Percentiles rank a stretch among this genome's conserved stretches.
phyloP scores from a whole-genome alignment of 2,329 filamentous ascomycete genomes.

The Nothopassalora personata region DNA sequence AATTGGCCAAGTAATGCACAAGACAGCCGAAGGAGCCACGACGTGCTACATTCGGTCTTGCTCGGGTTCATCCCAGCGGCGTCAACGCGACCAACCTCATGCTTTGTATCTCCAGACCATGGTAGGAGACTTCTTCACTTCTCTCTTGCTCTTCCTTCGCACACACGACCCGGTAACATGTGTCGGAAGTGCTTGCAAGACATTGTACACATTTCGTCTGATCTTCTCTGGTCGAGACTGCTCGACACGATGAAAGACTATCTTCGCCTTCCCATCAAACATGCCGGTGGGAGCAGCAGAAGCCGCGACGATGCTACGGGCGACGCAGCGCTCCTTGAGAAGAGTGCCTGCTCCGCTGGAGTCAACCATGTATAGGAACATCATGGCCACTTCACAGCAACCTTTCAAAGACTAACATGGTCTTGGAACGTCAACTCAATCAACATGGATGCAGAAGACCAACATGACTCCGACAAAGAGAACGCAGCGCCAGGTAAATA shows the following conservation, averaged over 20 bases:
- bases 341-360: neutral
- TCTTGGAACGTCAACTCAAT: neutral
- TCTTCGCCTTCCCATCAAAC: neutral
- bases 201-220: neutral
- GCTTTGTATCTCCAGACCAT: neutral
- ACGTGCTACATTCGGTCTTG: neutral
- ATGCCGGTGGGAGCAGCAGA: neutral
- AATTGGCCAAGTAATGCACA: neutral
- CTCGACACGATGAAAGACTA: neutral
- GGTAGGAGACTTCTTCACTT: neutral
- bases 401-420: neutral
- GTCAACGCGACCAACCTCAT: neutral
- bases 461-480: neutral
- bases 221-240: neutral
- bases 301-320: neutral
- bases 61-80: neutral
- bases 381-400: neutral
- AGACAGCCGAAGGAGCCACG: neutral
- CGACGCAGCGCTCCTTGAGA: slow-evolving; percentile 1
- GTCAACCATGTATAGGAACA: neutral
- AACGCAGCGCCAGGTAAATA: neutral
- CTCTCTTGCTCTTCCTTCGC: neutral
- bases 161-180: neutral
- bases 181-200: slow-evolving; percentile 1
- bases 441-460: neutral